Base-by-base conservation (phyloP, 129 eudicot species). In the Scalesia atractyloides region DNA sequence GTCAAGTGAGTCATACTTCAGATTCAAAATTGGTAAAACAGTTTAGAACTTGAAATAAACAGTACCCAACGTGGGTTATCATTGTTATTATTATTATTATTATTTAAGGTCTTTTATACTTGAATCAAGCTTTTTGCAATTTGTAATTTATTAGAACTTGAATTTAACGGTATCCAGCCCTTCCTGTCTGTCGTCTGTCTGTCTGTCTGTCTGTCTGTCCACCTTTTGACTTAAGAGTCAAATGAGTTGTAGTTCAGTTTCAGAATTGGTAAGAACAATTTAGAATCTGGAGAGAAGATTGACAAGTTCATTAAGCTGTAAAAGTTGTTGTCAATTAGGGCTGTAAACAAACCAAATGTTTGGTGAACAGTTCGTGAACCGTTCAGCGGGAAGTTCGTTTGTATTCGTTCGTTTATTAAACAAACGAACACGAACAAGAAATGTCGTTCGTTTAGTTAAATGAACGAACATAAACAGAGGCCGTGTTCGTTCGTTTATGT, bases 11-110 rank as follows among this genome's bases (percentile, higher is more conserved):
- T 39, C 14, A 39, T 1, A 39, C 17, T 53, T 39, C 33, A 13
- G 26, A 54, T 18, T 5, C 9, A 19, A 37, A 70, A 36, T 36
- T 50, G 37, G 9, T 20, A 41, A 19, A 37, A 70, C 11, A 37
- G 39, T 8, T 39, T 41, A 41, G 34, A 30, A 30, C 34, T 30
- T 30, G 34, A 30, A 30, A 30, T 2, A 30, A 30, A 30, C 34
- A 30, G 34, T 30, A 30, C 34, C 61, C 59, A 33, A 60, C 33
- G 78, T 62, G 78, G 70, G 70, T 30, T 62, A n/a, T n/a, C n/a
- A n/a, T n/a, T n/a, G n/a, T n/a, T n/a, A n/a, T n/a, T 49, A 20
- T 36, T 8, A 7, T 41, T 7, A 41, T 41, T 14, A 3, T 15
- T 3, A 5, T 22, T 10, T 24, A 22, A 11, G 37, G n/a, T 57